Evolutionary conservation across 2,329 filamentous ascomycete genomes (phyloP).

Genomic region (Bipolaris zeicola): DNA sequence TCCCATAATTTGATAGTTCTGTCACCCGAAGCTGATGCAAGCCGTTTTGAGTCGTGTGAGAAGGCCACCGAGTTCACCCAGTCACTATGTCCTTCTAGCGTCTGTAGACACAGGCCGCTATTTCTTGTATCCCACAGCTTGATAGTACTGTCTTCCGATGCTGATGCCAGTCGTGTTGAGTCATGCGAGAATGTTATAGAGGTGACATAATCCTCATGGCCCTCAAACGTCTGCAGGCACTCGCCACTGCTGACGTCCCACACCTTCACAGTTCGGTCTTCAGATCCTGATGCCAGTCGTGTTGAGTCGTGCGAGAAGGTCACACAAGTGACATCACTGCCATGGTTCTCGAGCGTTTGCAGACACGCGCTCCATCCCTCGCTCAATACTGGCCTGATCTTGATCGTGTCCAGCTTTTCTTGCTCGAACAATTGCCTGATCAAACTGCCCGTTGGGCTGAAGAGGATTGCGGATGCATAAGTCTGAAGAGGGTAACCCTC

Average conservation of each 20-base stretch:
- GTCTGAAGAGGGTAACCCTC: neutral
- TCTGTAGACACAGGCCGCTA: too few species aligned
- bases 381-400: neutral
- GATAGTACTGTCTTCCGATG: conserved; percentile 20
- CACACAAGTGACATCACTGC: neutral
- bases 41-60: neutral
- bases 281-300: neutral
- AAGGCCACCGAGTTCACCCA: neutral
- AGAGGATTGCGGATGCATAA: neutral
- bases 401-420: neutral
- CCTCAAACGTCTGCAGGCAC: neutral
- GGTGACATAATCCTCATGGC: neutral
- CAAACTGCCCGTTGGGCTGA: neutral
- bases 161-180: conserved; percentile 7
- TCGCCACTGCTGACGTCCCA: neutral
- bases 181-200: neutral
- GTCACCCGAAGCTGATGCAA: neutral
- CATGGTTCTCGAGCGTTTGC: neutral
- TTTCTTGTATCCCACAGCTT: conserved; percentile 11
- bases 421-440: neutral
- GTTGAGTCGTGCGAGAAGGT: neutral
- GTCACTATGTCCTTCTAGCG: neutral
- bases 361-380: neutral
- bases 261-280: neutral
- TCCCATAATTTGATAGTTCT: neutral